These are phyloP conservation scores for Paxillus ammoniavirescens DNA, from an alignment of 768 basidiomycete species.

Conservation along the genomic window DNA sequence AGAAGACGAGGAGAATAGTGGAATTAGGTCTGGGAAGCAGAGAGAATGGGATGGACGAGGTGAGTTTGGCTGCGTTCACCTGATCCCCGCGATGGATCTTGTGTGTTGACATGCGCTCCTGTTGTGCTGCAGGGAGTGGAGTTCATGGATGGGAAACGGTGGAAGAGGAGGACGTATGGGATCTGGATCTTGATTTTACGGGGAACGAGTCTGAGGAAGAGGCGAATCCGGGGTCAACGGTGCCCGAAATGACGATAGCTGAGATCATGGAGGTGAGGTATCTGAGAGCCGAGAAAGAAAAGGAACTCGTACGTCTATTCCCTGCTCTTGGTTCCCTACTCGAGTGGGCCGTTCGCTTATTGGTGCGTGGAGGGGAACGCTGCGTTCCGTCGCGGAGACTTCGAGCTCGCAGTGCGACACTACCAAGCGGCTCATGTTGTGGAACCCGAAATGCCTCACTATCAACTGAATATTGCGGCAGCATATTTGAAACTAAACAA, in stretches of 20 bases:
- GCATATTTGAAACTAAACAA: conserved; percentile 69
- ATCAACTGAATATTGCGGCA: conserved; percentile 74
- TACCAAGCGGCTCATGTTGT: conserved; percentile 62
- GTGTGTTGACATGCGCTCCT: background rate
- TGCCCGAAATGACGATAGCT: conserved; percentile 56
- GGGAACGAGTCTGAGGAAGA: conserved; percentile 52
- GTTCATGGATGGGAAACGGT: conserved; percentile 72
- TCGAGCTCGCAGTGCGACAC: conserved; percentile 48
- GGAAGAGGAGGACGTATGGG: conserved; percentile 79
- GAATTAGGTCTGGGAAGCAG: conserved; percentile 61
- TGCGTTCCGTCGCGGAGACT: conserved; percentile 67
- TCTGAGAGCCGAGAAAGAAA: conserved; percentile 66
- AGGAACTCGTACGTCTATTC: conserved; percentile 52
- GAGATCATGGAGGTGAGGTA: conserved; percentile 77
- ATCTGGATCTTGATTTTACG: conserved; percentile 65
- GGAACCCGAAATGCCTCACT: conserved; percentile 73
- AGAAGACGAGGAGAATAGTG: conserved; percentile 64
- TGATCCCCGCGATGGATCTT: background rate
- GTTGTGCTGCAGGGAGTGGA: conserved; percentile 42
- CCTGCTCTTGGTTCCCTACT: background rate
- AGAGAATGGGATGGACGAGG: conserved; percentile 79
- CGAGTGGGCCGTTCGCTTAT: conserved; percentile 1
- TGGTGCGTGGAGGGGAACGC: conserved; percentile 54
- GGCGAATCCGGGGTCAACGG: conserved; percentile 35
- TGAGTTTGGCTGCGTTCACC: conserved; percentile 6